Percentiles rank a stretch among this genome's conserved stretches.
phyloP scores from a whole-genome alignment of 768 basidiomycete species.

The Mycena capillaripes region DNA sequence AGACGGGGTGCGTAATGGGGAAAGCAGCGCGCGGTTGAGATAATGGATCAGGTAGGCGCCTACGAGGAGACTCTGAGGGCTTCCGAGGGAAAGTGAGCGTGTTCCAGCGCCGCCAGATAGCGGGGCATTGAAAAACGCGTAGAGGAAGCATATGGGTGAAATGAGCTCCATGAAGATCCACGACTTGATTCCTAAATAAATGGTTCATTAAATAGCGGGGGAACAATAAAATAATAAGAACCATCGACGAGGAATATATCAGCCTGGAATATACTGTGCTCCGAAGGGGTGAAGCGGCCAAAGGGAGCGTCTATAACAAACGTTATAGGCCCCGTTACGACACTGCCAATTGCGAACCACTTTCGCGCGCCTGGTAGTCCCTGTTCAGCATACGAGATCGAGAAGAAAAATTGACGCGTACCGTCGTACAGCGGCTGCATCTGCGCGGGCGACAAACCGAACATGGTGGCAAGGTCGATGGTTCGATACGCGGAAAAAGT shows the following conservation, averaged over 20 bases:
- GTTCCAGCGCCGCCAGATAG: slow-evolving; percentile 53
- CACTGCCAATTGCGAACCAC: slow-evolving; percentile 60
- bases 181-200: slow-evolving; percentile 49
- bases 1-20: slow-evolving; percentile 84
- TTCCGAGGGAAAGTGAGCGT: slow-evolving; percentile 46
- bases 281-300: slow-evolving; percentile 73
- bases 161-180: slow-evolving; percentile 88
- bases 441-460: slow-evolving; percentile 26
- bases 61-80: slow-evolving; percentile 65
- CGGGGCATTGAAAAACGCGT: slow-evolving; percentile 63
- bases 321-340: slow-evolving; percentile 50
- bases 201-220: background rate
- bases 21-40: slow-evolving; percentile 84
- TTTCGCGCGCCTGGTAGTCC: slow-evolving; percentile 52
- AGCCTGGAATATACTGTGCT: slow-evolving; percentile 49
- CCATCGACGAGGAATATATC: slow-evolving; percentile 74
- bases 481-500: background rate
- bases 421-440: slow-evolving; percentile 26
- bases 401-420: background rate
- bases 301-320: slow-evolving; percentile 83
- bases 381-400: background rate
- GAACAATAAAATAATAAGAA: slow-evolving; percentile 30
- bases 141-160: slow-evolving; percentile 69
- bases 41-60: slow-evolving; percentile 82
- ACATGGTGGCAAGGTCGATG: slow-evolving; percentile 17